Base-by-base conservation (phyloP, 495 filamentous ascomycete genomes). In the Tuber brumale region DNA sequence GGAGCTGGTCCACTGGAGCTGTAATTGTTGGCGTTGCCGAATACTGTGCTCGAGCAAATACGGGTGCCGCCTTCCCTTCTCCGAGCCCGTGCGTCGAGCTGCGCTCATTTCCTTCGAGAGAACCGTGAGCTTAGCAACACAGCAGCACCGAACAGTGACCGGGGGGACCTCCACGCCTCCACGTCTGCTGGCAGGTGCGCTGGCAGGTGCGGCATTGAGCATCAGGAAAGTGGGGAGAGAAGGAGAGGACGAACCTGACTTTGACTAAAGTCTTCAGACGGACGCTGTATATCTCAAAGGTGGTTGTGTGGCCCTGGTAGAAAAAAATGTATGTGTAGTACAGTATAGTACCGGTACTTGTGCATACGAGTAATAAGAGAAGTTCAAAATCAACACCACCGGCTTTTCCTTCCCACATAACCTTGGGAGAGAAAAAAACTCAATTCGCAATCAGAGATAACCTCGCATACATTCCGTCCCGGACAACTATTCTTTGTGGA, bases 181-280 rank as follows among this genome's bases (percentile, higher is more conserved):
- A 76, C 78, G 71, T 79, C 76, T 79, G 73, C 73, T 80, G 77
- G 73, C 73, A 79, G 70, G 73, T 80, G 78, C 73, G 78, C 70
- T 80, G 78, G 78, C 77, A 78, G 37, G 73, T 51, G 69, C 72
- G 44, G 70, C 48, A 66, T 77, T 66, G 57, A 16, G 57, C 27
- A 66, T 35, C 27, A 66, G 27, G 57, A 31, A 31, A 66, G 27
- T 35, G 57, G 31, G 27, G 27, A 66, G 57, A 57, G 51, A 27
- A 57, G 27, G 9, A 27, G n/a, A 66, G 57, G 57, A 66, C 27
- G n/a, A 35, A 16, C 72, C 43, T 70, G 71, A 74, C 61, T 46
- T 80, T 73, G 73, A 77, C 78, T 80, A 77, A 80, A 75, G 73
- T 80, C 79, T 79, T 79, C 77, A 74, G 66, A 80, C 73, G 72